These are phyloP conservation scores for Aspergillus sp. DNA, from an alignment of 2,329 filamentous ascomycete genomes.

Conservation along the genomic window DNA sequence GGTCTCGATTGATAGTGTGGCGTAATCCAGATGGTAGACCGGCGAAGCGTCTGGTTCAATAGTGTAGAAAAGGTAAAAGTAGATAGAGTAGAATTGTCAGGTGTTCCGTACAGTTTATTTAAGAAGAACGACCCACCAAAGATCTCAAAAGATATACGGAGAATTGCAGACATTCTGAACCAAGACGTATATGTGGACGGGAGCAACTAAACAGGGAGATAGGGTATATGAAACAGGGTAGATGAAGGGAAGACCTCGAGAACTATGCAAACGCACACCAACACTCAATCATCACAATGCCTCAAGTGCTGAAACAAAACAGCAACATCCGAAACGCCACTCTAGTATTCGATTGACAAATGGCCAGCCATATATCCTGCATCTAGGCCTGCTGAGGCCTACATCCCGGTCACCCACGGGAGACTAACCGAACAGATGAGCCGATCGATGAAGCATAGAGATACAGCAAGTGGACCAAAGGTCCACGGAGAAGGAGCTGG, in stretches of 20 bases:
- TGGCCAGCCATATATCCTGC: constrained; percentile 11
- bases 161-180: not conserved
- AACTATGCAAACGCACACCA: not conserved
- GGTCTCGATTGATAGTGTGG: too few relatives aligned
- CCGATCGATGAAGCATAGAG: too few relatives aligned
- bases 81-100: too few relatives aligned
- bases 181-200: constrained; percentile 3
- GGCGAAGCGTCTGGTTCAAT: too few relatives aligned
- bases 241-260: constrained; percentile 6
- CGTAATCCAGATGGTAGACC: too few relatives aligned
- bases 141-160: not conserved
- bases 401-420: constrained; percentile 1
- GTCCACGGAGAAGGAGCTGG: not conserved
- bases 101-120: not conserved
- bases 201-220: not conserved
- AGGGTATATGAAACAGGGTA: constrained; percentile 13
- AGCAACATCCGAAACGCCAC: constrained; percentile 15
- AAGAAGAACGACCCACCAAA: too few relatives aligned
- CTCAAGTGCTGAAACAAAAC: constrained; percentile 3
- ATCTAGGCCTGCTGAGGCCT: constrained; percentile 4
- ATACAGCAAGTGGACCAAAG: not conserved
- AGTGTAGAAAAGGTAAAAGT: too few relatives aligned
- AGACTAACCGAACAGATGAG: not conserved
- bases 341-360: constrained; percentile 9
- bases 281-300: constrained; percentile 1